Evolutionary conservation across 768 basidiomycete species (phyloP).

Genomic region (Zangia roseola): DNA sequence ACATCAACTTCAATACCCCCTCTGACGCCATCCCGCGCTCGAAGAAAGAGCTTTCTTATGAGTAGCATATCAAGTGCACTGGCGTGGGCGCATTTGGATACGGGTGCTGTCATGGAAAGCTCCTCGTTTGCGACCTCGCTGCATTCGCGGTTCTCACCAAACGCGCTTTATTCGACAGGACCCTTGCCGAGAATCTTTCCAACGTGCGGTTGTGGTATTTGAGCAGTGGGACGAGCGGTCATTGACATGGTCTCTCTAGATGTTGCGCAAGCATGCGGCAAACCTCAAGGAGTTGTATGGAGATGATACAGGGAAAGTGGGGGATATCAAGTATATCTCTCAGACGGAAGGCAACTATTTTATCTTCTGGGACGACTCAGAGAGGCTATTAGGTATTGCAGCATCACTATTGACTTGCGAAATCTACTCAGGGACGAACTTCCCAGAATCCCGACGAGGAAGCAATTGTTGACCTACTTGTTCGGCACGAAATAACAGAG

Average conservation of each 20-base stretch:
- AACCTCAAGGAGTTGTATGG: constrained; percentile 9
- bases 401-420: constrained; percentile 7
- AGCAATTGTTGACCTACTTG: no score
- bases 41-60: constrained; percentile 11
- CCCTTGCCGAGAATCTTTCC: constrained; percentile 5
- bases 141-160: constrained; percentile 7
- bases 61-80: constrained; percentile 12
- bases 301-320: constrained; percentile 15
- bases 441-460: no score
- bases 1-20: constrained; percentile 13
- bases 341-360: constrained; percentile 26
- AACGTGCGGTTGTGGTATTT: constrained; percentile 18
- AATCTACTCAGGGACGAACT: no score
- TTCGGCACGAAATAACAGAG: no score
- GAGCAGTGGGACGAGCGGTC: constrained; percentile 12
- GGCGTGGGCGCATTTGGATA: background rate
- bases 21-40: constrained; percentile 9
- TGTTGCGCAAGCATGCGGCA: constrained; percentile 6
- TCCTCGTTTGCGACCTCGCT: constrained; percentile 9
- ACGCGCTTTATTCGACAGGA: constrained; percentile 20
- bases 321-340: constrained; percentile 14
- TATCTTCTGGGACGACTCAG: constrained; percentile 24
- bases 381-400: constrained; percentile 20
- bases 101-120: constrained; percentile 12
- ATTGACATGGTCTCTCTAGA: constrained; percentile 12